These are phyloP conservation scores for Raphanus hybrid DNA, from an alignment of 441 rosid species.

Conservation along the genomic window DNA sequence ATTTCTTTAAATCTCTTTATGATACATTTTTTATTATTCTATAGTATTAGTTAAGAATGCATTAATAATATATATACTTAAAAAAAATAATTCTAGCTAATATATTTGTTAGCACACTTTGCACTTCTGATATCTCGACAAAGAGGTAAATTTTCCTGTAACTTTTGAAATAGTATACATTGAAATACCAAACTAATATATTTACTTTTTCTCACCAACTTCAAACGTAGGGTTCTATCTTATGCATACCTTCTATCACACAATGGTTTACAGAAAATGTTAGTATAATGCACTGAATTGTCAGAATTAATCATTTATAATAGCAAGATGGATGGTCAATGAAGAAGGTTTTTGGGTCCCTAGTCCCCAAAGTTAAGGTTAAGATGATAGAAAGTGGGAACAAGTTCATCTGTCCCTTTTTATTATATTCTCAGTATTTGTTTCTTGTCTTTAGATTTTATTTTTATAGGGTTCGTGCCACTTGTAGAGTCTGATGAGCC, in stretches of 20 bases:
- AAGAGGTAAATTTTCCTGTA: background rate
- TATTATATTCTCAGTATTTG: conserved; percentile 20
- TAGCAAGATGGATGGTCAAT: conserved; percentile 37
- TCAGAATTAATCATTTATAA: conserved; percentile 20
- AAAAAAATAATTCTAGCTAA: background rate
- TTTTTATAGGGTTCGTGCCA: conserved; percentile 24
- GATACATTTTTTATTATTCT: background rate
- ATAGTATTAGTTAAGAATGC: background rate
- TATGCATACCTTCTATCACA: conserved; percentile 12
- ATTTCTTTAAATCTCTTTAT: background rate
- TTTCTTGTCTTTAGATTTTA: conserved; percentile 16
- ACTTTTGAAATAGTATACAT: background rate
- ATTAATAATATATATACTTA: too few species aligned
- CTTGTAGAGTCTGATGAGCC: conserved; percentile 29
- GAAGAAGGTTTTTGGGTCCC: conserved; percentile 37
- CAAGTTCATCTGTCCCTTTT: conserved; percentile 27
- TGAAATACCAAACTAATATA: background rate
- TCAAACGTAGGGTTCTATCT: background rate
- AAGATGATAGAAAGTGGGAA: conserved; percentile 31
- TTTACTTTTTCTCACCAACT: background rate
- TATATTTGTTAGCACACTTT: background rate
- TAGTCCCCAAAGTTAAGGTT: conserved; percentile 36
- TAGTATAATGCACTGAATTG: conserved; percentile 15
- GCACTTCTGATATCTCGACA: background rate
- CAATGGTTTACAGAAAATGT: background rate